Evolutionary conservation across 441 rosid genomes (phyloP).

Genomic region (Corymbia calophylla): DNA sequence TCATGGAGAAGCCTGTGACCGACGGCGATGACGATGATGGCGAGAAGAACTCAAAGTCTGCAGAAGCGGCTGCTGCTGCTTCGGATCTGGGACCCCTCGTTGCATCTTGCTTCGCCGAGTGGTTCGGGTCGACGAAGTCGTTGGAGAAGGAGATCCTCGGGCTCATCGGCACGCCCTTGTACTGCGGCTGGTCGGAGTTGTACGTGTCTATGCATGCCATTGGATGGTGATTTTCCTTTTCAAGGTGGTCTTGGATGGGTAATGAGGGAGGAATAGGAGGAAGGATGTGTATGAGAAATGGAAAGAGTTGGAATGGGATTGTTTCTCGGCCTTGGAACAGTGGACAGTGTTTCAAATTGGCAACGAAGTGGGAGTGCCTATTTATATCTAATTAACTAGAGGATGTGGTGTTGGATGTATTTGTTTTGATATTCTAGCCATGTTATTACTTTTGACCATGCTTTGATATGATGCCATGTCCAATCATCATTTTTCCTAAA

Average conservation of each 20-base stretch:
- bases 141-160: neutral
- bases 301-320: neutral
- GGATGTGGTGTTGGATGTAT: neutral
- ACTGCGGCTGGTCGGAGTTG: neutral
- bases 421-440: neutral
- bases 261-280: neutral
- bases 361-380: neutral
- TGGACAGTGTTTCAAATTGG: neutral
- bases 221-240: neutral
- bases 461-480: neutral
- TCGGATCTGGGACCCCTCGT: neutral
- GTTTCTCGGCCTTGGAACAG: neutral
- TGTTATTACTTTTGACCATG: neutral
- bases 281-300: neutral
- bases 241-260: neutral
- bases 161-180: neutral
- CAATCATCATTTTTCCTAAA: neutral
- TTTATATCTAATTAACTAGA: neutral
- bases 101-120: neutral
- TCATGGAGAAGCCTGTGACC: neutral
- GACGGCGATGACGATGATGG: neutral
- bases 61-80: neutral
- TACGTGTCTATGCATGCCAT: neutral
- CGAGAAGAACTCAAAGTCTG: neutral
- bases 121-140: neutral